Conservation (phyloP, 345 rosid genomes). For the Pelargonium nanum region DNA sequence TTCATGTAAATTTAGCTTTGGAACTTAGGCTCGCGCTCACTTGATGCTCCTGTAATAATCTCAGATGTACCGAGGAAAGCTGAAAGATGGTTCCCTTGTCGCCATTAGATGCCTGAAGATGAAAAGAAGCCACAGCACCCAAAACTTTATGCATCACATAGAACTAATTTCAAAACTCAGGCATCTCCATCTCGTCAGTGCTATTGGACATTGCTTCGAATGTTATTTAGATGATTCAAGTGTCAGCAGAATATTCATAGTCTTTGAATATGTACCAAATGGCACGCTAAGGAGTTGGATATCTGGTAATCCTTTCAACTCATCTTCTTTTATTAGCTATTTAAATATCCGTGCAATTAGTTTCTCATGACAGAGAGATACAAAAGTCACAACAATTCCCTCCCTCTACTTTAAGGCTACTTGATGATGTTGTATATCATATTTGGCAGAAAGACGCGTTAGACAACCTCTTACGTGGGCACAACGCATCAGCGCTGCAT, state of each 20-base stretch:
- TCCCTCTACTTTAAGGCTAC: no score
- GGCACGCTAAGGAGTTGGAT: constrained; percentile 84
- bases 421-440: constrained; percentile 1
- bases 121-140: constrained; percentile 66
- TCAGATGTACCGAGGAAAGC: constrained; percentile 80
- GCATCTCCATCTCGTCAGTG: constrained; percentile 78
- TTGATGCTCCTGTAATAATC: constrained; percentile 4
- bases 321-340: not conserved
- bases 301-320: constrained; percentile 43
- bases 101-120: constrained; percentile 80
- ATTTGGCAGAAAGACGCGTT: constrained; percentile 33
- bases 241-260: constrained; percentile 81
- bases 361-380: not conserved
- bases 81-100: constrained; percentile 65
- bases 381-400: no score
- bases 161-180: constrained; percentile 82
- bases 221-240: constrained; percentile 90
- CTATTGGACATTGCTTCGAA: constrained; percentile 87
- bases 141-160: constrained; percentile 69
- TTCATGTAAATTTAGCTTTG: not conserved
- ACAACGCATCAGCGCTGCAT: constrained; percentile 70
- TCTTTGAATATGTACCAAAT: constrained; percentile 80
- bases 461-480: constrained; percentile 53
- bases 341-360: not conserved
- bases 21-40: not conserved